phyloP scores from a whole-genome alignment of 2,329 filamentous ascomycete genomes.

The Aspergillus sp. region DNA sequence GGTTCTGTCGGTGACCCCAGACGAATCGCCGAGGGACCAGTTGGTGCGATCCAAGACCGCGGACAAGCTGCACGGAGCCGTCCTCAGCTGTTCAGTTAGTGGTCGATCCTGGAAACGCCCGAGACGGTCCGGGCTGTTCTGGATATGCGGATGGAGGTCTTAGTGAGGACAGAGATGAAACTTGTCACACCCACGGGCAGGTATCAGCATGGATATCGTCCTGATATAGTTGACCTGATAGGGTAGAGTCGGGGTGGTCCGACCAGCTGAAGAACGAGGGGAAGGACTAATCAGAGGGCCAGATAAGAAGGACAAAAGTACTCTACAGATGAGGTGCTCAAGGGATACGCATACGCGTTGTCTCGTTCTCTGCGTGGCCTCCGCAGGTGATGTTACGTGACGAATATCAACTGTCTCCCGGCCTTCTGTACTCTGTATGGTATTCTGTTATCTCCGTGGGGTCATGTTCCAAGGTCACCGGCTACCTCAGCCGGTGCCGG shows the following conservation, averaged over 20 bases:
- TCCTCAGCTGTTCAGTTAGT: conserved; percentile 17
- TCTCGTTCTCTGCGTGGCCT: background rate
- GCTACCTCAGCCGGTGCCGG: conserved; percentile 10
- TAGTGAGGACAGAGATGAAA: background rate
- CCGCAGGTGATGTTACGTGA: too few species aligned
- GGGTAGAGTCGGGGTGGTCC: conserved; percentile 13
- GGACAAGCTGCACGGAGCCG: conserved; percentile 22
- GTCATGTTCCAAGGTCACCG: background rate
- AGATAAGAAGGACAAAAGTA: conserved; percentile 17
- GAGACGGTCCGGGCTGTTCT: conserved; percentile 7
- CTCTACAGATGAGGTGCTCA: background rate
- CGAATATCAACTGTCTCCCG: background rate
- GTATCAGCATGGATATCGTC: background rate
- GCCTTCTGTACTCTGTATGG: background rate
- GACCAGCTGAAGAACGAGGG: background rate
- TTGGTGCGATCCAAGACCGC: conserved; percentile 10
- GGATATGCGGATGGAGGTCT: background rate
- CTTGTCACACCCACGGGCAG: background rate
- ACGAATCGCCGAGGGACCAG: background rate
- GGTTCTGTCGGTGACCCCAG: background rate
- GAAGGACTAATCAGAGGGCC: conserved; percentile 3
- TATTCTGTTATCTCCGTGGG: background rate
- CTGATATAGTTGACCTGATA: conserved; percentile 11
- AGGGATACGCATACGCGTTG: too few species aligned
- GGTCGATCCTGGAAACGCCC: conserved; percentile 19